A percentile compares a stretch with the other conserved stretches of the same genome.
Conservation (phyloP, 2,329 filamentous ascomycete genomes). For the Diaporthe longicolla region DNA sequence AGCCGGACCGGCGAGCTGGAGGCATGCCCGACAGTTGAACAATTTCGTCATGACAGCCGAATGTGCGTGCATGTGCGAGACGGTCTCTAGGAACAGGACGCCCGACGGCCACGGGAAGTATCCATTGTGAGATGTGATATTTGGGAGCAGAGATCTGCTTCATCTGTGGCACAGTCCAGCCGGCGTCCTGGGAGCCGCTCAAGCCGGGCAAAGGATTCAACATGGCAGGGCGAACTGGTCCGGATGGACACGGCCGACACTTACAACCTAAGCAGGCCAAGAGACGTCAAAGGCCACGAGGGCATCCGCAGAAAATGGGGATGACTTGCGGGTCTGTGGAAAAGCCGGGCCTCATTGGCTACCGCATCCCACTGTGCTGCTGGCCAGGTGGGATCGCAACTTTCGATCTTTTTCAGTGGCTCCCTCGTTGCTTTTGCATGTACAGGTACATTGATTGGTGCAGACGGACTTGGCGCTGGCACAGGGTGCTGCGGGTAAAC, state of each 20-base stretch:
- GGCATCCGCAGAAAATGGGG: conserved; percentile 26
- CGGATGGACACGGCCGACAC: not conserved
- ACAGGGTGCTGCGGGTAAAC: conserved; percentile 9
- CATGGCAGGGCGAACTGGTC: conserved; percentile 21
- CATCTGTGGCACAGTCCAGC: conserved; percentile 11
- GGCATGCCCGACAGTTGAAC: conserved; percentile 6
- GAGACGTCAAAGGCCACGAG: conserved; percentile 35
- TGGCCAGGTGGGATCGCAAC: conserved; percentile 27
- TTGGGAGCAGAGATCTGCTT: conserved; percentile 7
- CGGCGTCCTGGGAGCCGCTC: conserved; percentile 10
- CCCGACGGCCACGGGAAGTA: not conserved
- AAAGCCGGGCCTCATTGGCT: conserved; percentile 8
- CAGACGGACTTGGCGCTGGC: conserved; percentile 2
- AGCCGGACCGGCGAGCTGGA: not conserved
- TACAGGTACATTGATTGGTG: conserved; percentile 13
- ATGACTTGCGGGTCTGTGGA: conserved; percentile 21
- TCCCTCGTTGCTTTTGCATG: conserved; percentile 8
- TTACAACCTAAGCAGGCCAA: conserved; percentile 34
- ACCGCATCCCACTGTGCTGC: conserved; percentile 13
- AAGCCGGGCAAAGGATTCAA: conserved; percentile 3
- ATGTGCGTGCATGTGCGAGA: not conserved
- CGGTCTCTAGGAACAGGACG: not conserved
- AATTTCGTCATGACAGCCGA: conserved; percentile 7
- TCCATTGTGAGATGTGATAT: not conserved
- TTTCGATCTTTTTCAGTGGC: conserved; percentile 34